Evolutionary conservation across 2,329 filamentous ascomycete species (phyloP), one percentile per base, ranked within the genome.

Genomic region (Neocucurbitaria cava): DNA sequence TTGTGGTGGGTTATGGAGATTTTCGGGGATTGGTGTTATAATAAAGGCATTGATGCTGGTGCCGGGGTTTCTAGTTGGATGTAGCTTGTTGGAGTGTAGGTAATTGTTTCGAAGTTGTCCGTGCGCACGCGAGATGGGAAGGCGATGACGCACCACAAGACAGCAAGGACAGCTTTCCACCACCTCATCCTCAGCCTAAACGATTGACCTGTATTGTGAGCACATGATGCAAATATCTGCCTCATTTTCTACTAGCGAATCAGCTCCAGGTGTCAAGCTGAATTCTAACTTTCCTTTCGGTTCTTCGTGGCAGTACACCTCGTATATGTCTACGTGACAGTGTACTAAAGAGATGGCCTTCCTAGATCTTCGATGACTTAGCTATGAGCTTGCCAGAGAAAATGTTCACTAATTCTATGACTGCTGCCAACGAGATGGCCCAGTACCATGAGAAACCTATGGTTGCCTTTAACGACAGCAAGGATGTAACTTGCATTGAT

Each of bases 1-100:
- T 68, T 28, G 33, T 53, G 35, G 28, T 9, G 33, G 48, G 30
- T 15, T 40, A 24, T 40, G 38, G 24, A 21, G 10, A 15, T 4
- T 13, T 13, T 21, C 7, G n/a, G 13, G 2, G 38, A 3, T 13
- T 24, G 5, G 20, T 39, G 17, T 40, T 11, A 11, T 23, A 15
- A 23, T n/a, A 10, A 10, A 40, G 20, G 10, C 38, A 40, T 40
- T 40, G 20, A 18, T 18, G 20, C 21, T 18, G 20, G 5, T 39
- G 11, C 11, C 15, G 38, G 15, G 20, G 38, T 40, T 40, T 21
- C 13, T 3, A n/a, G 31, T 2, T 35, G n/a, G 9, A 8, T 31
- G 28, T 10, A 31, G 28, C 28, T 31, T 31, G 28, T 10, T 28
- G 26, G 26, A n/a, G n/a, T n/a, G n/a, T n/a, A n/a, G n/a, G n/a